phyloP scores from a whole-genome alignment of 1,139 yeast genomes.

The Petasospora rhodanensis region DNA sequence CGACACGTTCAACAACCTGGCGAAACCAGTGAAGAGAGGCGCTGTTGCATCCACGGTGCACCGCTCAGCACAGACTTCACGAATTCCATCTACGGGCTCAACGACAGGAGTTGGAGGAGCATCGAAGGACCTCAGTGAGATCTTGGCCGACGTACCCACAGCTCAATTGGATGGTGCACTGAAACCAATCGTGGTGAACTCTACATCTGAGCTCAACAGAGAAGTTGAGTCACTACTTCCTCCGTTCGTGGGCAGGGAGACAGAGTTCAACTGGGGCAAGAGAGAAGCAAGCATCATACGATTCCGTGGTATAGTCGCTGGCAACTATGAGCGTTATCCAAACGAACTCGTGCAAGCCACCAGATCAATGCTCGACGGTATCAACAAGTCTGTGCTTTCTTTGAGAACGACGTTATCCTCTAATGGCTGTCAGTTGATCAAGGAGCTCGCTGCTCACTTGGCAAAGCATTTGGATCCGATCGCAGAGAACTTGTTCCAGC shows the following conservation, averaged over 20 bases:
- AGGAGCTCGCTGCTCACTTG: conserved; percentile 58
- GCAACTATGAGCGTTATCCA: conserved; percentile 45
- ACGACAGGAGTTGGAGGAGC: too few relatives aligned
- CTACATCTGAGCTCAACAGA: conserved; percentile 32
- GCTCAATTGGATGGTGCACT: conserved; percentile 22
- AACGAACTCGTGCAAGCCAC: conserved; percentile 36
- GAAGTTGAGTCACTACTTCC: conserved; percentile 35
- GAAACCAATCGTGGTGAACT: conserved; percentile 24
- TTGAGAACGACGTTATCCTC: conserved; percentile 79
- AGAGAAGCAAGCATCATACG: conserved; percentile 62
- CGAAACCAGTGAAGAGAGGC: conserved; percentile 10
- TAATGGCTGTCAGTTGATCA: conserved; percentile 73
- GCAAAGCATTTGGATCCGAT: conserved; percentile 51
- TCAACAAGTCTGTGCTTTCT: conserved; percentile 65
- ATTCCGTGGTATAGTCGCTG: conserved; percentile 58
- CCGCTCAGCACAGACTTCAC: too few relatives aligned
- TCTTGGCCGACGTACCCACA: conserved; percentile 16
- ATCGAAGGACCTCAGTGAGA: conserved; percentile 13
- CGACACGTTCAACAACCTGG: conserved; percentile 22
- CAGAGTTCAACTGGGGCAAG: conserved; percentile 79
- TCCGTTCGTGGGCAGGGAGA: conserved; percentile 73
- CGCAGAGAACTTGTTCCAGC: conserved; percentile 56
- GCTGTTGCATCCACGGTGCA: too few relatives aligned
- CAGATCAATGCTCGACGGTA: conserved; percentile 47
- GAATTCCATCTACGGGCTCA: too few relatives aligned